These are phyloP conservation scores for Aquilaria sinensis DNA, from an alignment of 345 rosid species.

Conservation along the genomic window DNA sequence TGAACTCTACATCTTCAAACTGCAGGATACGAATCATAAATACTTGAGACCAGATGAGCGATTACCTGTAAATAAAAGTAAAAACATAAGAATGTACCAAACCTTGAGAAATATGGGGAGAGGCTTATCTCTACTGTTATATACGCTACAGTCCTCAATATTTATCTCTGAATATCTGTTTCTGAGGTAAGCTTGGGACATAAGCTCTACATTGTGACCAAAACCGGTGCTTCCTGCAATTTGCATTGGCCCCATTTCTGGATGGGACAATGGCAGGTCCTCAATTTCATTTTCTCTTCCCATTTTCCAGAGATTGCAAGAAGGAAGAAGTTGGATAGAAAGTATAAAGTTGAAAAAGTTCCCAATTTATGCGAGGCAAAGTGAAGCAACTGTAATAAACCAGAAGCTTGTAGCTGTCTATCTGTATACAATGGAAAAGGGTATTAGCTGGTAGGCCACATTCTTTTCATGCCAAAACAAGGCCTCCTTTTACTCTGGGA, in stretches of 20 bases:
- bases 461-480: conserved; percentile 49
- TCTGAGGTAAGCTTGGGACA: conserved; percentile 71
- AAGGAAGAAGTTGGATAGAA: neutral
- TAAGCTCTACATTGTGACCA: conserved; percentile 73
- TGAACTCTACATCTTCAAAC: conserved; percentile 90
- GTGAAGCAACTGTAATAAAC: conserved; percentile 59
- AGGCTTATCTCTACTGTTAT: conserved; percentile 44
- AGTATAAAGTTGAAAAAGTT: neutral
- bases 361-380: conserved; percentile 14
- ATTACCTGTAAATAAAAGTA: neutral
- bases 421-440: conserved; percentile 35
- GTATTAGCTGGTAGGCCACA: conserved; percentile 56
- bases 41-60: neutral
- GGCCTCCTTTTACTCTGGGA: neutral
- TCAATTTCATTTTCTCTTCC: conserved; percentile 46
- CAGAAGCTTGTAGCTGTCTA: conserved; percentile 26
- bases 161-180: conserved; percentile 62
- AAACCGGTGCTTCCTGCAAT: conserved; percentile 74
- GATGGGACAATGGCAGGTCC: conserved; percentile 40
- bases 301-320: conserved; percentile 32
- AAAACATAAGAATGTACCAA: neutral
- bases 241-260: conserved; percentile 65
- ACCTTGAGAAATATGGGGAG: conserved; percentile 93
- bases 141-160: conserved; percentile 41
- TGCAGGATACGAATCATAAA: conserved; percentile 10